Evolutionary conservation across 805 yeast species (phyloP), one percentile per base, ranked within the genome.

Genomic region (Sugiyamaella americana): DNA sequence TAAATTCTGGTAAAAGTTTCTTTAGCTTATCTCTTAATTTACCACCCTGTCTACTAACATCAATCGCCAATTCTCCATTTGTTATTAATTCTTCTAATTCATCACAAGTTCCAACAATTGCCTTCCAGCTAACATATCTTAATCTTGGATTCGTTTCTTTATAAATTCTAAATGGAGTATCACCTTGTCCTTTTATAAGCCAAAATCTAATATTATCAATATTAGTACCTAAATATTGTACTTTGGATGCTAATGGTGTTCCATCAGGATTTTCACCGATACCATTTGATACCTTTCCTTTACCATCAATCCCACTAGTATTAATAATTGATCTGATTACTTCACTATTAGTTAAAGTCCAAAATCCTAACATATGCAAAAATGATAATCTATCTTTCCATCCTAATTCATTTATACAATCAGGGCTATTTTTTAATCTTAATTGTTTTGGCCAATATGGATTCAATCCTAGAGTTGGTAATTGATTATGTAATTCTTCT

Each of bases 341-440:
- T 16, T 66, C 66, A 5, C 65, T 58, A 20, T 50, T 38, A 3
- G 51, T 43, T 44, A 67, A 49, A n/a, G 66, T 48, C 69, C 69
- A 65, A 20, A 55, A 54, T 16, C 53, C 62, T 18, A 64, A 59
- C 34, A 58, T 58, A 11, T 62, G 59, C 41, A 68, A 55, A 19
- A 65, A 49, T 46, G 55, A 62, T n/a, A 62, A 58, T 19, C 70
- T 58, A 18, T 58, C 68, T 10, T 50, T 46, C 65, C 66, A 61
- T 13, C 46, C 47, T 48, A 68, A 56, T 23, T 53, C 61, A 2
- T 49, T 51, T 37, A 67, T 58, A 6, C 61, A 61, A 38, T 52
- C 44, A 5, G 51, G 48, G 5, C 20, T 16, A n/a, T n/a, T n/a
- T 35, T 35, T 35, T 16, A 35, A 21, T 35, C 11, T 10, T 16